Evolutionary conservation across 2,329 filamentous ascomycete species (phyloP).

Genomic region (Fusarium coffeatum): DNA sequence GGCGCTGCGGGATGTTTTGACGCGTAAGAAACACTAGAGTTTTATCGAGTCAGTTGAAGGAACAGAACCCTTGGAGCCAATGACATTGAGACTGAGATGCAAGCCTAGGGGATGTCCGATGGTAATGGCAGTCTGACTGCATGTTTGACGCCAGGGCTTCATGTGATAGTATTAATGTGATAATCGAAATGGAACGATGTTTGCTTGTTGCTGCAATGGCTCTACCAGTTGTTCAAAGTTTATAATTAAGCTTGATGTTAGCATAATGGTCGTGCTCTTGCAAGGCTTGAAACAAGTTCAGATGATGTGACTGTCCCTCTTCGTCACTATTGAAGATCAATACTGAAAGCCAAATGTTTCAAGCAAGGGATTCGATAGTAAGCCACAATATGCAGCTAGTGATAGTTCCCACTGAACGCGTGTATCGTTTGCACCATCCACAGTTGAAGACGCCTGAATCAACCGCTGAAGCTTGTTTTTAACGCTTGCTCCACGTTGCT

Average conservation of each 20-base stretch:
- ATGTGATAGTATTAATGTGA: background rate
- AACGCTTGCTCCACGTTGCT: conserved; percentile 37
- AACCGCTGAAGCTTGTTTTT: conserved; percentile 34
- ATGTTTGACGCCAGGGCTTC: conserved; percentile 25
- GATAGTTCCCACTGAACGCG: conserved; percentile 26
- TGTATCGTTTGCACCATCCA: conserved; percentile 17
- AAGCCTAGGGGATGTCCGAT: conserved; percentile 8
- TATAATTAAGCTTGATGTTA: background rate
- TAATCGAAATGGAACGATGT: background rate
- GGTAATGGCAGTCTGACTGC: background rate
- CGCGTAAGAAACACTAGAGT: conserved; percentile 25
- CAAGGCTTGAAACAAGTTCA: background rate
- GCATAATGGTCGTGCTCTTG: background rate
- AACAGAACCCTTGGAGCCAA: conserved; percentile 20
- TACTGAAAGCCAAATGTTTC: background rate
- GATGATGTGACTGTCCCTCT: background rate
- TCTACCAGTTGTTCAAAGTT: background rate
- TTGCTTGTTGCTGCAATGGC: background rate
- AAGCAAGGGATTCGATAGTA: conserved; percentile 4
- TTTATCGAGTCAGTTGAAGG: conserved; percentile 20
- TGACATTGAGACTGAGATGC: conserved; percentile 10
- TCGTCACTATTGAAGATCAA: background rate
- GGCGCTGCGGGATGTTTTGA: conserved; percentile 23
- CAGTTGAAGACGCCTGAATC: conserved; percentile 5
- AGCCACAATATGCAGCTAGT: conserved; percentile 12